Evolutionary conservation across 1,139 yeast genomes (phyloP).

Genomic region (Magnusiomyces clavatus): DNA sequence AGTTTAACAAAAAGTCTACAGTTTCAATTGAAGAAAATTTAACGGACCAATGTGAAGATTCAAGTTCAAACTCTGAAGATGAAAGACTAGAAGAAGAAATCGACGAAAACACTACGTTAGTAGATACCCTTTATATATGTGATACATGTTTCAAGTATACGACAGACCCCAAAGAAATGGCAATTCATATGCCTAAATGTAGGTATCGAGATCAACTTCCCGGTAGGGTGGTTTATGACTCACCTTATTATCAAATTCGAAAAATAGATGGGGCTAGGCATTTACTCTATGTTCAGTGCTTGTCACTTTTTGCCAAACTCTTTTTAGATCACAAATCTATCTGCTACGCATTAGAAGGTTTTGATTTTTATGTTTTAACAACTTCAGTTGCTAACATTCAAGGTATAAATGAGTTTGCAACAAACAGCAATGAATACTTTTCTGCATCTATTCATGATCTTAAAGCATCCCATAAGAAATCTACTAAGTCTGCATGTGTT

Average conservation of each 20-base stretch:
- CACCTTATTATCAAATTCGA: conserved; percentile 49
- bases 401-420: conserved; percentile 11
- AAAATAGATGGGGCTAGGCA: conserved; percentile 55
- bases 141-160: conserved; percentile 80
- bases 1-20: conserved; percentile 12
- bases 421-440: conserved; percentile 2
- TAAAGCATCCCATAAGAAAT: no score
- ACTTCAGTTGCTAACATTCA: conserved; percentile 14
- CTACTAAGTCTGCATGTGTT: no score
- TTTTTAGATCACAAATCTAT: conserved; percentile 90
- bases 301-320: conserved; percentile 77
- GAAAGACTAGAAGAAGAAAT: not conserved
- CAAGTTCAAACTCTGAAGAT: conserved; percentile 2
- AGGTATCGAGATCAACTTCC: conserved; percentile 39
- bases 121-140: conserved; percentile 62
- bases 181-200: conserved; percentile 38
- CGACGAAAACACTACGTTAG: conserved; percentile 23
- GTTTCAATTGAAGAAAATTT: conserved; percentile 6
- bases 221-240: conserved; percentile 65
- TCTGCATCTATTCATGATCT: no score
- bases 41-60: not conserved
- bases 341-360: conserved; percentile 68
- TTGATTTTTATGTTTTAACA: conserved; percentile 63
- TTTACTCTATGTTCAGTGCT: conserved; percentile 64
- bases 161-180: conserved; percentile 31